phyloP scores from a whole-genome alignment of 805 yeast species.

The Scheffersomyces amazonensis region DNA sequence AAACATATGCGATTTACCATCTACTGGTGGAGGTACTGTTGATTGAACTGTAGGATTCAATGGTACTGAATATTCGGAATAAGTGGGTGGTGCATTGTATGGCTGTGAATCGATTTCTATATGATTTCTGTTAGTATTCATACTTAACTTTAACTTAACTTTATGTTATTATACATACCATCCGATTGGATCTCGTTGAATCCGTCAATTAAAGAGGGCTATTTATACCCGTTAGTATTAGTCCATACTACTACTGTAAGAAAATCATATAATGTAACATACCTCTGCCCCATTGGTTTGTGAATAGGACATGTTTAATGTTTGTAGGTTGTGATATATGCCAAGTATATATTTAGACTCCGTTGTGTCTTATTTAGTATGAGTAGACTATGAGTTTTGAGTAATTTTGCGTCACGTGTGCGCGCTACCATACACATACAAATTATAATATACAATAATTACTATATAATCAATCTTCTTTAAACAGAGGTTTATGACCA shows the following conservation, averaged over 20 bases:
- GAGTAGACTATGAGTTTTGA: too few species aligned
- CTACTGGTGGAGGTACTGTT: background rate
- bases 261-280: background rate
- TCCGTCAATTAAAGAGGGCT: conserved; percentile 11
- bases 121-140: background rate
- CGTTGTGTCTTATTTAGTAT: too few species aligned
- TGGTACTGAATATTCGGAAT: background rate
- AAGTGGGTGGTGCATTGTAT: conserved; percentile 3
- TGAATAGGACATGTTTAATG: background rate
- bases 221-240: background rate
- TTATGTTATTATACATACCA: conserved; percentile 16
- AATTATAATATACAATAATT: too few species aligned
- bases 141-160: background rate
- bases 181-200: conserved; percentile 20
- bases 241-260: background rate
- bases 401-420: too few species aligned
- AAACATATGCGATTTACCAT: conserved; percentile 40
- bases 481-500: conserved; percentile 1
- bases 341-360: too few species aligned
- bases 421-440: too few species aligned
- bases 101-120: conserved; percentile 9
- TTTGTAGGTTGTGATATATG: too few species aligned
- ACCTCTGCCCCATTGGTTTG: background rate
- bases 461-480: background rate
- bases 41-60: background rate